These are phyloP conservation scores for Pisolithus thermaeus DNA, from an alignment of 1,284 basidiomycete genomes.

Conservation along the genomic window DNA sequence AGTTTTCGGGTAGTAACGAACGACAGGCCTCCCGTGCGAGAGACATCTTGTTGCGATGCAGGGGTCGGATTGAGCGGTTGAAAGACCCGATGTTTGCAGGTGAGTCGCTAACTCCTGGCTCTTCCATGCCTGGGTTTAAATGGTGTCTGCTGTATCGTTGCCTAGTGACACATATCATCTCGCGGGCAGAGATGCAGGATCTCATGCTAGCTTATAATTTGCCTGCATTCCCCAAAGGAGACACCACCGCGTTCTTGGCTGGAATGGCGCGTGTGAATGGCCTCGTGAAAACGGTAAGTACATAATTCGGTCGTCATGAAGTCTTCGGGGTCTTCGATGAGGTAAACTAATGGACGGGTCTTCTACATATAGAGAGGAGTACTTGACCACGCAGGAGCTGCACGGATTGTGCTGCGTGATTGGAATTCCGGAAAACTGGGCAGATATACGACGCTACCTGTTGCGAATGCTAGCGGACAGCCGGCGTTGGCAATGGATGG, in stretches of 20 bases:
- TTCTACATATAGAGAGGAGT: conserved; percentile 54
- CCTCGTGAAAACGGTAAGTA: conserved; percentile 73
- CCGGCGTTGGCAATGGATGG: conserved; percentile 24
- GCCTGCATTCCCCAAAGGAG: conserved; percentile 75
- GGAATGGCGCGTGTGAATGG: conserved; percentile 77
- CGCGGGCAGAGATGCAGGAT: conserved; percentile 72
- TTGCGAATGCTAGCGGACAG: conserved; percentile 20
- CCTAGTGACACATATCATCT: conserved; percentile 70
- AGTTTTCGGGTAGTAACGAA: conserved; percentile 34
- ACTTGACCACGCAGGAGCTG: conserved; percentile 74
- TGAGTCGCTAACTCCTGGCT: conserved; percentile 25
- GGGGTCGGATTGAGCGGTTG: conserved; percentile 83
- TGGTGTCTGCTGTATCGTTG: neutral
- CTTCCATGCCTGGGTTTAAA: neutral
- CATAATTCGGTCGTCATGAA: neutral
- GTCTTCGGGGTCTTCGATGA: neutral
- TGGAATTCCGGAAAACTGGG: conserved; percentile 82
- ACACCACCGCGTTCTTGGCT: conserved; percentile 74
- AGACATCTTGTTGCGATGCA: conserved; percentile 74
- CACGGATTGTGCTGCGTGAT: conserved; percentile 82
- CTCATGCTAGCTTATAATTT: conserved; percentile 86
- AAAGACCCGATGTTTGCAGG: conserved; percentile 80
- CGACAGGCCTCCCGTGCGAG: conserved; percentile 44
- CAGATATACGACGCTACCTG: conserved; percentile 67
- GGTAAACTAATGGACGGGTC: conserved; percentile 14